phyloP scores from a whole-genome alignment of 805 yeast genomes.

The Yamadazyma tumulicola region DNA sequence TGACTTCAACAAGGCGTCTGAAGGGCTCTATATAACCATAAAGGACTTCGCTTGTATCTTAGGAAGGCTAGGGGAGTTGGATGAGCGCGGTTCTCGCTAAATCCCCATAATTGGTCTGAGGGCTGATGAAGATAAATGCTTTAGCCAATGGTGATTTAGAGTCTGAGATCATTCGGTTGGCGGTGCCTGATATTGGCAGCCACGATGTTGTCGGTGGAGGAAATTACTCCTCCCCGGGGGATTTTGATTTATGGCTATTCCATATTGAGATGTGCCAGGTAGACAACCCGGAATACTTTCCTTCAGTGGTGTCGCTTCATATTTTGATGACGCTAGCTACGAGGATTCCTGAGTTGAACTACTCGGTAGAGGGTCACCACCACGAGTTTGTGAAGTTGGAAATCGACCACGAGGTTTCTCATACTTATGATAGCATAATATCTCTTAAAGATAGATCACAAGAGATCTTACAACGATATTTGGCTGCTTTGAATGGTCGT shows the following conservation, averaged over 20 bases:
- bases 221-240: slow-evolving; percentile 4
- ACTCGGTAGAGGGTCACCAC: slow-evolving; percentile 12
- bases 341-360: slow-evolving; percentile 23
- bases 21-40: slow-evolving; percentile 27
- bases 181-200: slow-evolving; percentile 3
- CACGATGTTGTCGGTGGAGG: slow-evolving; percentile 5
- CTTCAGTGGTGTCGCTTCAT: slow-evolving; percentile 3
- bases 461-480: slow-evolving; percentile 1
- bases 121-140: slow-evolving; percentile 1
- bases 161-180: slow-evolving; percentile 3
- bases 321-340: slow-evolving; percentile 31
- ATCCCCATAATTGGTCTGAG: neutral
- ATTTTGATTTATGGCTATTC: slow-evolving; percentile 9
- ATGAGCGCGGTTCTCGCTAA: slow-evolving; percentile 10
- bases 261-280: slow-evolving; percentile 2
- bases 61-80: slow-evolving; percentile 38
- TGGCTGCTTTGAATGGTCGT: neutral
- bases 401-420: slow-evolving; percentile 3
- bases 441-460: slow-evolving; percentile 7
- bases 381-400: neutral
- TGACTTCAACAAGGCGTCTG: slow-evolving; percentile 20
- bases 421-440: slow-evolving; percentile 4
- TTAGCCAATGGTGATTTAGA: neutral
- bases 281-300: neutral
- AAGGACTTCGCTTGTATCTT: slow-evolving; percentile 42